Base-by-base conservation (phyloP, 2,329 filamentous ascomycete genomes). In the Alternaria rosae region DNA sequence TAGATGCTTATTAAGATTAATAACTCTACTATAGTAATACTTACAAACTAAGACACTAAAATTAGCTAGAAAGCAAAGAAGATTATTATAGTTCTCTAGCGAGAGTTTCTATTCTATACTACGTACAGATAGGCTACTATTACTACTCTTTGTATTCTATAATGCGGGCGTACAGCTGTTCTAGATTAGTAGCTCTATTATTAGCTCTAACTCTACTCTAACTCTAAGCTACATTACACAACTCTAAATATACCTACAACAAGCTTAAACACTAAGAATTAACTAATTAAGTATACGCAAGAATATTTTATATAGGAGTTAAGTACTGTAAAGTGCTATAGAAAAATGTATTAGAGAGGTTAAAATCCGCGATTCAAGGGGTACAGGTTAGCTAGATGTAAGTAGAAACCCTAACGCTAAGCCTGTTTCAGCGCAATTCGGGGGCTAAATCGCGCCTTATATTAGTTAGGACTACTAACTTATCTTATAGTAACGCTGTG, bases 101-200 rank as follows among this genome's bases (percentile, higher is more conserved):
- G 30, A 26, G 20, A 54, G 41, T 52, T 52, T 25, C 30, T 12
- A 12, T 32, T 32, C 30, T 32, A 12, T 45, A 8, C 52, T 54
- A 26, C 52, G 52, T 17, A 28, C 26, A 26, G 52, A 41, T 26
- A 26, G 52, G 52, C 52, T 54, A 12, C 52, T 35, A 26, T 35
- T 54, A 17, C 52, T 54, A 17, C 26, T 54, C 52, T 54, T 35
- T 54, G 35, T 15, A 17, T 30, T 30, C 35, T 54, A 13, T 43
- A n/a, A 53, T 53, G 8, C 15, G 23, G 32, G 52, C 52, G 17
- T 26, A 41, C 41, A 26, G 21, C n/a, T 54, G 11, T 54, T 21
- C 52, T n/a, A 45, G 52, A 54, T 35, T 10, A 11, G 42, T 35
- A 54, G 42, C 52, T 54, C 52, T 17, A 54, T 54, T 42, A n/a